Evolutionary conservation across 805 yeast species (phyloP), one percentile per base, ranked within the genome.

Genomic region (Kluyveromyces lactis): DNA sequence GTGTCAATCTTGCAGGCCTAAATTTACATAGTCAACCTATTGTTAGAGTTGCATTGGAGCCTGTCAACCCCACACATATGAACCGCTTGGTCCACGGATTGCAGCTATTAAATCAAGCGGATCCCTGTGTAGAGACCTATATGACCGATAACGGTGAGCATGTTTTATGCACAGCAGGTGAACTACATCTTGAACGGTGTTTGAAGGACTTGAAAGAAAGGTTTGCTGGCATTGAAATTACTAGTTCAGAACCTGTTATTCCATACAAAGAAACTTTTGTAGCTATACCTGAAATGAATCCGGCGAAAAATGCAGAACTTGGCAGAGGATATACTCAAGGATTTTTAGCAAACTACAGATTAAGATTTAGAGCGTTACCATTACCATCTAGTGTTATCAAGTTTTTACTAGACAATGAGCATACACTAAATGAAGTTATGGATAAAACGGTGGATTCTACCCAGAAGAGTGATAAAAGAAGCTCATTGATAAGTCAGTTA

Each of bases 131-230:
- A 16, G 86, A 86, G 50, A 81, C 89, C 41, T 82, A 75, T 52
- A 69, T 86, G 31, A 89, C 85, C 51, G 95, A 86, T 42, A 77
- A 80, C 7, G 99, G 99, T 42, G 99, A 92, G 61, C 84, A 85
- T 49, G 87, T 92, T 47, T 67, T 92, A 50, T 86, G 95, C 33
- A 89, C 95, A 8, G 96, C 98, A 8, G 99, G 99, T 36, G 98
- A 92, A 61, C 68, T 92, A 46, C 99, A 92, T 66, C 68, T 92
- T 31, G 99, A 92, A 55, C 74, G 98, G 55, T 92, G 98, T 61
- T 60, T 92, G 48, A 87, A 86, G 53, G 99, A 92, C 63, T 65
- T 92, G 53, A 77, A 74, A 40, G 95, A 86, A 52, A 69, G 97
- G 49, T 92, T 87, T 71, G 97, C 97, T 0, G 87, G 89, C 10